Percentiles rank a stretch among this genome's conserved stretches.
These are phyloP conservation scores for Dipodascus albidus DNA, from an alignment of 805 yeast species.

Conservation along the genomic window DNA sequence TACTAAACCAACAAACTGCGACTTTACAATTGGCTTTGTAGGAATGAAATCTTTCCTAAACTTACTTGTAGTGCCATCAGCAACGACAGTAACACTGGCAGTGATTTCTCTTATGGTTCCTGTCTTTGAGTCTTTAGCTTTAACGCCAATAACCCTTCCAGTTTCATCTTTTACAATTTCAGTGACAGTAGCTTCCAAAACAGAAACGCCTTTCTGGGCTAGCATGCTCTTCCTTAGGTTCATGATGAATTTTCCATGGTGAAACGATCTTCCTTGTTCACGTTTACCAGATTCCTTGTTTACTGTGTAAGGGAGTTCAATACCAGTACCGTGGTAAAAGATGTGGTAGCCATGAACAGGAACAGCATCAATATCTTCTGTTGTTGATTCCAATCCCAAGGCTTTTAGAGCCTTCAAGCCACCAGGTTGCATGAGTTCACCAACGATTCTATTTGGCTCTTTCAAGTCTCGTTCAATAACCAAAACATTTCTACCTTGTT, in stretches of 20 bases:
- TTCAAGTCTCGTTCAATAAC: constrained; percentile 80
- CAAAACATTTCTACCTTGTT: constrained; percentile 77
- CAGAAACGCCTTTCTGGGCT: constrained; percentile 60
- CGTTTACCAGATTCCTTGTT: constrained; percentile 4
- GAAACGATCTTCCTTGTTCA: constrained; percentile 70
- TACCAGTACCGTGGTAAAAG: constrained; percentile 45
- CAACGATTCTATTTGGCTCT: constrained; percentile 92
- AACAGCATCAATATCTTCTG: constrained; percentile 67
- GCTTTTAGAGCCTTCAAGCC: constrained; percentile 79
- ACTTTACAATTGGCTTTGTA: constrained; percentile 58
- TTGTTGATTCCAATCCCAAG: constrained; percentile 69
- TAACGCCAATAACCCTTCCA: constrained; percentile 65
- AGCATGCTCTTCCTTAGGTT: constrained; percentile 65
- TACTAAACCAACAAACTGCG: constrained; percentile 80
- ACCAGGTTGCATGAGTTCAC: constrained; percentile 93
- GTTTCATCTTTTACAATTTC: constrained; percentile 44
- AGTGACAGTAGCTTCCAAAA: constrained; percentile 76
- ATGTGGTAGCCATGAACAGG: constrained; percentile 74
- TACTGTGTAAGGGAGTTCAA: constrained; percentile 57
- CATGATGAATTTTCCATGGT: constrained; percentile 78
- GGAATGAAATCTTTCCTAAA: constrained; percentile 64
- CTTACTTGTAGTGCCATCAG: constrained; percentile 92
- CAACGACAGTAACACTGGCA: constrained; percentile 60
- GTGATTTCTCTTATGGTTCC: constrained; percentile 34
- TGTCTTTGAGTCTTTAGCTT: constrained; percentile 20